A percentile compares a stretch with the other conserved stretches of the same genome.
These are phyloP conservation scores for Sugiyamaella xylanicola DNA, from an alignment of 1,139 yeast species.

Conservation along the genomic window DNA sequence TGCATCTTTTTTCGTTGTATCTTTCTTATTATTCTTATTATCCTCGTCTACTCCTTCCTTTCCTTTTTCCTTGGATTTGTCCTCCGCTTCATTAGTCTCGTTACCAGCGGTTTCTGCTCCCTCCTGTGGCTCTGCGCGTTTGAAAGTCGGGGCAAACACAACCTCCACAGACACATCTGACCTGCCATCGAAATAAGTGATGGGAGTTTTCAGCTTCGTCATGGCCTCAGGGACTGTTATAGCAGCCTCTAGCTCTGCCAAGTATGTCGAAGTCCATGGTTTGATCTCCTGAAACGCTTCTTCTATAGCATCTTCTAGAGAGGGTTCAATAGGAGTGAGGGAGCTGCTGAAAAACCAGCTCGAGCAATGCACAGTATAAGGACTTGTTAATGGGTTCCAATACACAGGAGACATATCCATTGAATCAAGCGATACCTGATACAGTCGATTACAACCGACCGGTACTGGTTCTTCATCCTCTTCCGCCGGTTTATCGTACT, in stretches of 20 bases:
- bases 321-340: conserved; percentile 42
- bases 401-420: conserved; percentile 41
- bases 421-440: conserved; percentile 37
- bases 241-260: conserved; percentile 39
- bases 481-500: conserved; percentile 9
- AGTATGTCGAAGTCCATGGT: conserved; percentile 43
- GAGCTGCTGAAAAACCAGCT: conserved; percentile 44
- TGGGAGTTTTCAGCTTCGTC: conserved; percentile 35
- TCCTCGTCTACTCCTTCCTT: background rate
- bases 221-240: conserved; percentile 40
- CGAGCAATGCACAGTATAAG: conserved; percentile 38
- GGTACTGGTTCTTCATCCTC: conserved; percentile 31
- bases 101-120: no score
- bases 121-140: conserved; percentile 6
- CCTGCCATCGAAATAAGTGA: conserved; percentile 30
- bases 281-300: conserved; percentile 35
- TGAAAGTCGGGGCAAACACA: conserved; percentile 38
- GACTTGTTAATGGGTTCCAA: conserved; percentile 40
- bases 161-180: conserved; percentile 31
- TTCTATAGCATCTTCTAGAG: conserved; percentile 38
- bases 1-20: background rate
- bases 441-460: conserved; percentile 44
- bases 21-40: background rate
- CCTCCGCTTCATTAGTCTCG: background rate
- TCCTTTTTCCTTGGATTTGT: background rate